Percentiles rank a stretch among this genome's conserved stretches.
phyloP scores from a whole-genome alignment of 306 rosid species.

The Acacia acuminata region DNA sequence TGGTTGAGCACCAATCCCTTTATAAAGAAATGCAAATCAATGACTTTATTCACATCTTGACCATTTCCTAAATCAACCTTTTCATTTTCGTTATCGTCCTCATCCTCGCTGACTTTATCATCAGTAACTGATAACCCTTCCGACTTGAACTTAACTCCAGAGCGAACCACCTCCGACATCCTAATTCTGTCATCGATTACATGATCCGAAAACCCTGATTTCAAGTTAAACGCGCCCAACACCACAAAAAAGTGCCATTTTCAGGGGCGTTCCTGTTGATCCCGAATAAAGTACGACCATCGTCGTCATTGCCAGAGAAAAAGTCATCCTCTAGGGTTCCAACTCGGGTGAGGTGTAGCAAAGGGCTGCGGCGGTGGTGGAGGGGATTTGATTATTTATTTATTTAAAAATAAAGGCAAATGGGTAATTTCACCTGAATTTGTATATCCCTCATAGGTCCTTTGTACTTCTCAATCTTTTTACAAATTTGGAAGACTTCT shows the following conservation, averaged over 20 bases:
- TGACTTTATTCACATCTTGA: conserved; percentile 44
- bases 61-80: conserved; percentile 43
- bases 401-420: no score
- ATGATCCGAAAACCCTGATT: conserved; percentile 68
- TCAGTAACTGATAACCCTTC: conserved; percentile 26
- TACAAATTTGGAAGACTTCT: no score
- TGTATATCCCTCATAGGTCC: no score
- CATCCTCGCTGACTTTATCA: conserved; percentile 31
- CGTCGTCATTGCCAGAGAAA: conserved; percentile 86
- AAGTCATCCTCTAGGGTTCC: conserved; percentile 90
- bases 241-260: conserved; percentile 49
- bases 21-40: conserved; percentile 64
- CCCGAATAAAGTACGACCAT: conserved; percentile 62
- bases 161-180: conserved; percentile 68
- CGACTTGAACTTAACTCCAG: conserved; percentile 59
- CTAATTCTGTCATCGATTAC: conserved; percentile 65
- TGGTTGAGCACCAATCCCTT: conserved; percentile 79
- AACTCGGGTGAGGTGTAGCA: conserved; percentile 85
- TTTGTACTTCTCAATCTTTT: no score
- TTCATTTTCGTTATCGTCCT: conserved; percentile 24
- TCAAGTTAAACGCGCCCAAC: conserved; percentile 43
- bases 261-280: conserved; percentile 38
- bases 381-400: no score
- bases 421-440: no score
- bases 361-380: conserved; percentile 61